phyloP scores from a whole-genome alignment of 768 basidiomycete species.

The Porpolomopsis calyptriformis region DNA sequence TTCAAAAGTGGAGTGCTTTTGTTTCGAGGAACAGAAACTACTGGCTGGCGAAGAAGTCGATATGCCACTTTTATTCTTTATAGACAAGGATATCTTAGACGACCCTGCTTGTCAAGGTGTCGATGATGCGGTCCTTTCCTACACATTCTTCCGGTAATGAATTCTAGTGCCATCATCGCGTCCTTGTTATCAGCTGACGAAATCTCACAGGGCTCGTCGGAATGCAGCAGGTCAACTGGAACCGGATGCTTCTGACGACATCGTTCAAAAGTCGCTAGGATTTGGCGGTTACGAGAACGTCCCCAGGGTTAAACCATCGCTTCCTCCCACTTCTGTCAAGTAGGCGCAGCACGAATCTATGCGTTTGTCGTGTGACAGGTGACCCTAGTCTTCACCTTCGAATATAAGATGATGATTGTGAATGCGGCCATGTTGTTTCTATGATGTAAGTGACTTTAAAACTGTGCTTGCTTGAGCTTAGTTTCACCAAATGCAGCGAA shows the following conservation, averaged over 20 bases:
- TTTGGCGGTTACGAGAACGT: constrained; percentile 54
- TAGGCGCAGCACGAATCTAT: not conserved
- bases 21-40: constrained; percentile 96
- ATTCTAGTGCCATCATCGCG: constrained; percentile 14
- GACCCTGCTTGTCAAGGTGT: constrained; percentile 82
- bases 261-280: constrained; percentile 72
- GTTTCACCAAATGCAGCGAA: too few relatives aligned
- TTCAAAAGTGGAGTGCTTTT: constrained; percentile 99
- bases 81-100: constrained; percentile 93
- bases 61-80: constrained; percentile 97
- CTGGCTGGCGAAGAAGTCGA: constrained; percentile 95
- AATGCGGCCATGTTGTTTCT: too few relatives aligned
- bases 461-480: too few relatives aligned
- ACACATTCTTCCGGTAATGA: constrained; percentile 89
- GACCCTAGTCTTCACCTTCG: too few relatives aligned
- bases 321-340: not conserved
- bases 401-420: too few relatives aligned
- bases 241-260: constrained; percentile 77
- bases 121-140: constrained; percentile 87
- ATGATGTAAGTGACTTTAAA: too few relatives aligned
- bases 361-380: too few relatives aligned
- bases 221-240: constrained; percentile 80
- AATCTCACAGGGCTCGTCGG: constrained; percentile 58
- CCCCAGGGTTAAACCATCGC: constrained; percentile 22
- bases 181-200: not conserved